phyloP scores from a whole-genome alignment of 2,329 filamentous ascomycete species.

The Pseudonectria buxi region DNA sequence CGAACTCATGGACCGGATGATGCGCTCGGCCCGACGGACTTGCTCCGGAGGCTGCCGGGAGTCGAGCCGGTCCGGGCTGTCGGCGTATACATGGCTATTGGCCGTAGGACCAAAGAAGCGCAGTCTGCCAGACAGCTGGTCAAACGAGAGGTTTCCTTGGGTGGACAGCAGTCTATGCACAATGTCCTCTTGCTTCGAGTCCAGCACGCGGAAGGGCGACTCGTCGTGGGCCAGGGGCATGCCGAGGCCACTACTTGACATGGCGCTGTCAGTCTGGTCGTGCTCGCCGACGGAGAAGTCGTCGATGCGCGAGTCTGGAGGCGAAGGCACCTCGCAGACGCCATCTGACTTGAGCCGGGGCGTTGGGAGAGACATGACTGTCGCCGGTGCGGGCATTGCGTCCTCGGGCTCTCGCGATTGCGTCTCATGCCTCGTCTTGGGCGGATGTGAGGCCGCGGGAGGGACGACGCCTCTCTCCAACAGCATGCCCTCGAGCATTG shows the following conservation, averaged over 20 bases:
- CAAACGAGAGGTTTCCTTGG: conserved; percentile 43
- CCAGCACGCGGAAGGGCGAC: conserved; percentile 29
- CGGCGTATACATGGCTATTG: conserved; percentile 45
- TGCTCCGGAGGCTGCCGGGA: conserved; percentile 38
- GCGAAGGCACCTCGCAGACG: conserved; percentile 21
- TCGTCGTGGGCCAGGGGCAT: conserved; percentile 22
- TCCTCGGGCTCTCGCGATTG: conserved; percentile 20
- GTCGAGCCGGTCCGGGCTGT: conserved; percentile 27
- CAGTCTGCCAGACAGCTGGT: conserved; percentile 42
- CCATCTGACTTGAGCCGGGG: conserved; percentile 5
- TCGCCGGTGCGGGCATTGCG: background rate
- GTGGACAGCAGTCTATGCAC: conserved; percentile 43
- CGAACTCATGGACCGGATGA: conserved; percentile 37
- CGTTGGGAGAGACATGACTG: conserved; percentile 2
- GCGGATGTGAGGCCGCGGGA: conserved; percentile 46
- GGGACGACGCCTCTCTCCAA: conserved; percentile 41
- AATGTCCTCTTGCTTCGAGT: conserved; percentile 39
- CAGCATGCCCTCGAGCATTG: conserved; percentile 45
- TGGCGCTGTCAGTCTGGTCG: conserved; percentile 15
- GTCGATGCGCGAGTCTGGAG: conserved; percentile 27
- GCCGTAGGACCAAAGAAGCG: conserved; percentile 49
- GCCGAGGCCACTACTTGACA: conserved; percentile 13
- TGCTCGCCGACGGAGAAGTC: conserved; percentile 23
- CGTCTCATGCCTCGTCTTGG: conserved; percentile 40
- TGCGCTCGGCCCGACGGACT: conserved; percentile 38